Percentiles rank a stretch among this genome's conserved stretches.
These are phyloP conservation scores for Capronia epimyces DNA, from an alignment of 2,329 filamentous ascomycete species.

Conservation along the genomic window DNA sequence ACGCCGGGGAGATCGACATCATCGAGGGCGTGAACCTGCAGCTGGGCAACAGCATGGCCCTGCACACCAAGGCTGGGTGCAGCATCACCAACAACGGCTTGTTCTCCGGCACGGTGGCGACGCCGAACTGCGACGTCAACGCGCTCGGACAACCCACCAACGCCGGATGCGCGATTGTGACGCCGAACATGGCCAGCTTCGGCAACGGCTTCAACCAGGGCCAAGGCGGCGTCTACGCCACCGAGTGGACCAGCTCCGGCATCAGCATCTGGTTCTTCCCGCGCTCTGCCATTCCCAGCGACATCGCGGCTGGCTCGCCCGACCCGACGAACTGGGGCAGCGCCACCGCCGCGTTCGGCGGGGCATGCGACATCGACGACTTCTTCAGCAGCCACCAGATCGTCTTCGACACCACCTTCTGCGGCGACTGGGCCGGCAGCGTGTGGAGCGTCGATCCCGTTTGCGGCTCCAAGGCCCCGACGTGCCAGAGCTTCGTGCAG, in stretches of 20 bases:
- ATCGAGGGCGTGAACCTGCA: conserved; percentile 69
- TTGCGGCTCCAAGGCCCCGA: conserved; percentile 56
- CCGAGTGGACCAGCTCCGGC: conserved; percentile 66
- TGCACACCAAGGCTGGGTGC: conserved; percentile 63
- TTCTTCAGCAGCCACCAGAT: conserved; percentile 70
- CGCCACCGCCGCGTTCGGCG: conserved; percentile 63
- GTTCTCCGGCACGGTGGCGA: conserved; percentile 44
- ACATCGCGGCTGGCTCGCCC: conserved; percentile 57
- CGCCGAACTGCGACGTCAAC: conserved; percentile 54
- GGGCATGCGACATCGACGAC: conserved; percentile 63
- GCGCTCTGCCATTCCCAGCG: conserved; percentile 58
- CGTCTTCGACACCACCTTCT: conserved; percentile 78
- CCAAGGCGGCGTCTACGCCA: conserved; percentile 66
- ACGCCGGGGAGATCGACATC: conserved; percentile 69
- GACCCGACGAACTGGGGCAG: conserved; percentile 63
- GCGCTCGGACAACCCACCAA: conserved; percentile 41
- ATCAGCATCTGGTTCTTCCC: conserved; percentile 83
- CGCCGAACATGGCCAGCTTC: conserved; percentile 51
- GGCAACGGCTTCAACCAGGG: conserved; percentile 66
- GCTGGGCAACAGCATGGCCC: conserved; percentile 55
- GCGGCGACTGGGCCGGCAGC: conserved; percentile 76
- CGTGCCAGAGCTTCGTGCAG: conserved; percentile 67
- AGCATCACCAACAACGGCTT: conserved; percentile 47
- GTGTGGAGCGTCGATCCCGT: conserved; percentile 57
- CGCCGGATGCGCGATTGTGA: conserved; percentile 56